Evolutionary conservation across 2,329 filamentous ascomycete genomes (phyloP).

Genomic region (Cryoendolithus antarcticus): DNA sequence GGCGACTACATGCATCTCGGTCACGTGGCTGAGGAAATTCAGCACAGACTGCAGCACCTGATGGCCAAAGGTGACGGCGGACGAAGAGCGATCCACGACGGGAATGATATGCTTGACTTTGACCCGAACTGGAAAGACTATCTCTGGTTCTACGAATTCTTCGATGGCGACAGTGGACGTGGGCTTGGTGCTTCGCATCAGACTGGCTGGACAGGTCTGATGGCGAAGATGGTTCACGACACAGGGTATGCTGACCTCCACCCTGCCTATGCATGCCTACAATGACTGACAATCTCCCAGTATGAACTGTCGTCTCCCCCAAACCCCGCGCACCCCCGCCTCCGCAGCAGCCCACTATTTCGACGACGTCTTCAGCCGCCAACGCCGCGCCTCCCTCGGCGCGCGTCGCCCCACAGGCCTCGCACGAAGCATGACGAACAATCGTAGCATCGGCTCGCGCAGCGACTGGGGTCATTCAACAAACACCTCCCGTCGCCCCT

Average conservation of each 20-base stretch:
- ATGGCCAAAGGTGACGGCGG: slow-evolving; percentile 77
- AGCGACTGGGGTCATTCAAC: slow-evolving; percentile 51
- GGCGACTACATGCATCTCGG: slow-evolving; percentile 93
- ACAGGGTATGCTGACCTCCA: slow-evolving; percentile 58
- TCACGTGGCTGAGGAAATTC: slow-evolving; percentile 86
- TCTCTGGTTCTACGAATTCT: slow-evolving; percentile 96
- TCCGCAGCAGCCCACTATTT: slow-evolving; percentile 86
- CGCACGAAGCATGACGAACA: slow-evolving; percentile 19
- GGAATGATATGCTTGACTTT: slow-evolving; percentile 79
- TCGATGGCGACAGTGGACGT: slow-evolving; percentile 81
- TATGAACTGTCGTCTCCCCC: slow-evolving; percentile 77
- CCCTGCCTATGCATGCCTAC: background rate
- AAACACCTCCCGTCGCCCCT: slow-evolving; percentile 17
- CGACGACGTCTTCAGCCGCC: slow-evolving; percentile 68
- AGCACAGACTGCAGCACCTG: slow-evolving; percentile 85
- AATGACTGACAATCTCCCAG: slow-evolving; percentile 40
- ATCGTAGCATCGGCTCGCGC: slow-evolving; percentile 66
- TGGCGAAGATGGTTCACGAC: slow-evolving; percentile 95
- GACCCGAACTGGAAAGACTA: slow-evolving; percentile 88
- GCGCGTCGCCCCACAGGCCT: slow-evolving; percentile 56
- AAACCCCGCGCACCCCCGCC: slow-evolving; percentile 80
- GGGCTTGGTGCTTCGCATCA: slow-evolving; percentile 88
- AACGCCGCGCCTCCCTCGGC: slow-evolving; percentile 26
- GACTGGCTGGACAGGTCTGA: slow-evolving; percentile 90
- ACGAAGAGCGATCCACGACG: slow-evolving; percentile 75